Evolutionary conservation across 1,139 yeast species (phyloP), one percentile per base, ranked within the genome.

Genomic region (Suhomyces kunorum): DNA sequence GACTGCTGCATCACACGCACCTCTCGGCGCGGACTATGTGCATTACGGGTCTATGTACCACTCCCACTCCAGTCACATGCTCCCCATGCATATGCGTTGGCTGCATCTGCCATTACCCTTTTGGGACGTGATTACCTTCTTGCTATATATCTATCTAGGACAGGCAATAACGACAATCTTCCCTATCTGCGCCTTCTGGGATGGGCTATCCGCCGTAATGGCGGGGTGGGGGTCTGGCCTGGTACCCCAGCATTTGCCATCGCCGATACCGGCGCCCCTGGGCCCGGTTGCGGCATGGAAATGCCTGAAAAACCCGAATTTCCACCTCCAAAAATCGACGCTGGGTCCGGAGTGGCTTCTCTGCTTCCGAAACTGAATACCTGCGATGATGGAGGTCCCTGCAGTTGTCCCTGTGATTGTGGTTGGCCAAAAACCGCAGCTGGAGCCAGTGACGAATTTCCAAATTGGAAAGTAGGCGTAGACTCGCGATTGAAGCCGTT

Each of bases 311-410:
- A 28, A 8, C 26, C 35, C 5, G 26, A 23, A 13, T 19, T 27
- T 5, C 29, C 32, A 11, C 44, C 51, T 3, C 51, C 53, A 43
- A 59, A 60, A 22, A 62, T 52, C 15, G 54, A 39, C 1, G 65
- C 55, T 11, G 67, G 66, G 43, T 61, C 64, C 2, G 67, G 66
- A 1, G 66, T 60, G 3, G 53, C 48, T 36, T 58, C 64, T 11
- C 58, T 58, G 15, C 59, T 53, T 17, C 38, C 38, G 22, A 46
- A 47, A 19, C 34, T 39, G 24, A 48, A 49, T n/a, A 43, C 20
- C 31, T 23, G 11, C 15, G 11, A 16, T 4, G 29, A 20, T 6
- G 5, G 22, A 9, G 15, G 23, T 16, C 12, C 22, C 13, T 42
- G 40, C 12, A 39, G 27, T 7, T 28, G 40, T 22, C 43, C 31